Percentiles rank a stretch among this genome's conserved stretches.
Evolutionary conservation across 2,329 filamentous ascomycete species (phyloP).

Genomic region (Tolypocladium album): DNA sequence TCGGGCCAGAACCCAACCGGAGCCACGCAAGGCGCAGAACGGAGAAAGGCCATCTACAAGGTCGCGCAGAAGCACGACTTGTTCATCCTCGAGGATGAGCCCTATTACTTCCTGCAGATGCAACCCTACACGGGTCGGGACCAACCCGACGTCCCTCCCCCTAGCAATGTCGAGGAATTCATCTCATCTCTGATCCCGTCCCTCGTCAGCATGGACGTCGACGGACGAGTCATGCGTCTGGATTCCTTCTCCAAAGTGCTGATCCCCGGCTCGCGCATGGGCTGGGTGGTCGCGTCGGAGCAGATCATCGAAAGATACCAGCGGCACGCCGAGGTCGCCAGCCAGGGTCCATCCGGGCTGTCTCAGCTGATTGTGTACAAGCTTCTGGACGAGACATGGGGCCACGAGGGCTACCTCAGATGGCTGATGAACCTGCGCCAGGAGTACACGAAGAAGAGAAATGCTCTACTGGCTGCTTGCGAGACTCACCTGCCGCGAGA

Average conservation of each 20-base stretch:
- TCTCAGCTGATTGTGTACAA: slow-evolving; percentile 79
- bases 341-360: slow-evolving; percentile 77
- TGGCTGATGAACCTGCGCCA: slow-evolving; percentile 78
- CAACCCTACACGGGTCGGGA: slow-evolving; percentile 55
- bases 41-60: slow-evolving; percentile 63
- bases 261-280: slow-evolving; percentile 67
- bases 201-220: slow-evolving; percentile 68
- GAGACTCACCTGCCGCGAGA: slow-evolving; percentile 64
- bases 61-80: slow-evolving; percentile 77
- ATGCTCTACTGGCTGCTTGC: slow-evolving; percentile 70
- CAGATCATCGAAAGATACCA: slow-evolving; percentile 76
- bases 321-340: slow-evolving; percentile 72
- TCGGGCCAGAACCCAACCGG: slow-evolving; percentile 90
- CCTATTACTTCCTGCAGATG: slow-evolving; percentile 92
- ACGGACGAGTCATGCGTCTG: slow-evolving; percentile 81
- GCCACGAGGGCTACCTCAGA: slow-evolving; percentile 76
- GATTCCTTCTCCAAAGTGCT: slow-evolving; percentile 93
- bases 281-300: slow-evolving; percentile 82
- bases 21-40: slow-evolving; percentile 59
- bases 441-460: slow-evolving; percentile 70
- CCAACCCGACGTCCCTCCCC: slow-evolving; percentile 40
- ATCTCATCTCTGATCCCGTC: slow-evolving; percentile 52
- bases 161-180: slow-evolving; percentile 59
- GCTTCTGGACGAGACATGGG: slow-evolving; percentile 88
- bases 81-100: slow-evolving; percentile 84